Percentiles rank a stretch among this genome's conserved stretches.
Evolutionary conservation across 2,329 filamentous ascomycete genomes (phyloP).

Genomic region (Stachybotrys echinatus): DNA sequence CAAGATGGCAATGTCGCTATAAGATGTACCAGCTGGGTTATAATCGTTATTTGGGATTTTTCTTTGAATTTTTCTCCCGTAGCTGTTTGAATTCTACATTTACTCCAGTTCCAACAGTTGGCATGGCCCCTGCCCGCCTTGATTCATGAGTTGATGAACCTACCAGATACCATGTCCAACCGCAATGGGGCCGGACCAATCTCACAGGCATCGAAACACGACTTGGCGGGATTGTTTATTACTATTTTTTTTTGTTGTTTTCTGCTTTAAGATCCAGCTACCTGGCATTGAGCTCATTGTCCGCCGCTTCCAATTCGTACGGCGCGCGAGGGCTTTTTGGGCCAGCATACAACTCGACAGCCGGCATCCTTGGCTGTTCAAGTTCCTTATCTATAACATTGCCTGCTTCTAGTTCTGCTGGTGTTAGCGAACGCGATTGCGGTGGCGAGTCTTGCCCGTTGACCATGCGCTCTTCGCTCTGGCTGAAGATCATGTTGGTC

Average conservation of each 20-base stretch:
- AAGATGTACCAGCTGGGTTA: too few relatives aligned
- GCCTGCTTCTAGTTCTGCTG: neutral
- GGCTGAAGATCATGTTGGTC: conserved; percentile 3
- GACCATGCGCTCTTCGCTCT: conserved; percentile 6
- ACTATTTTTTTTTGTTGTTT: neutral
- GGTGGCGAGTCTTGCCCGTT: neutral
- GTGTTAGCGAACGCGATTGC: neutral
- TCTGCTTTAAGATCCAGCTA: neutral
- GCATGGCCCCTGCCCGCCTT: too few relatives aligned
- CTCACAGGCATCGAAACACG: too few relatives aligned
- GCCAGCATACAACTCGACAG: neutral
- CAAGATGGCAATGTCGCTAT: too few relatives aligned
- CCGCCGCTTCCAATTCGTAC: neutral
- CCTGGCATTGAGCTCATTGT: neutral
- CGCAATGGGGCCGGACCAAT: too few relatives aligned
- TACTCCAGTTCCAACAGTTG: too few relatives aligned
- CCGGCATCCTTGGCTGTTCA: neutral
- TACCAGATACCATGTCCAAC: too few relatives aligned
- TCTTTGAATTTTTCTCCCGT: too few relatives aligned
- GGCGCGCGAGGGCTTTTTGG: neutral
- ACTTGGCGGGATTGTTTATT: too few relatives aligned
- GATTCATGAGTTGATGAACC: too few relatives aligned
- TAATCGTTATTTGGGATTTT: too few relatives aligned
- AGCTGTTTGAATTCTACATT: too few relatives aligned
- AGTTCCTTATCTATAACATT: neutral